Conservation (phyloP, 192 early-diverging fungal genomes). For the Phlyctochytrium planicorne region DNA sequence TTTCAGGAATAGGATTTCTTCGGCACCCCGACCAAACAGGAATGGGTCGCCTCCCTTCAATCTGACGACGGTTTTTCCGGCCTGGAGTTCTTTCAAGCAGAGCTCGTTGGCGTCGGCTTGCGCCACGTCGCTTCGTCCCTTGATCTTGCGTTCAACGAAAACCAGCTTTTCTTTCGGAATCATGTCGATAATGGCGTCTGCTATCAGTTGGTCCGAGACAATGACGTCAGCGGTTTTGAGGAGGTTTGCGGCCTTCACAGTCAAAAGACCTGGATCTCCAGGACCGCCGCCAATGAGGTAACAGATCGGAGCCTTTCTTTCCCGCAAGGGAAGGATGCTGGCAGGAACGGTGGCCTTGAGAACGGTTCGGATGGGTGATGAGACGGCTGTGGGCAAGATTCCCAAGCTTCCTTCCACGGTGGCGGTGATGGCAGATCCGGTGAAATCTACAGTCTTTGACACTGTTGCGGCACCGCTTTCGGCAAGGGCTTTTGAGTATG, state of each 20-base stretch:
- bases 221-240: constrained; percentile 78
- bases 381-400: neutral
- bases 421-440: no score
- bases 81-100: constrained; percentile 67
- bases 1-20: constrained; percentile 78
- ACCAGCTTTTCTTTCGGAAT: constrained; percentile 58
- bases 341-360: neutral
- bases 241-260: constrained; percentile 35
- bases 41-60: constrained; percentile 93
- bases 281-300: constrained; percentile 84
- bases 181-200: constrained; percentile 45
- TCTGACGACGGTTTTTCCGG: constrained; percentile 72
- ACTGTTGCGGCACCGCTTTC: neutral
- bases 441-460: no score
- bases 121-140: constrained; percentile 64
- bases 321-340: neutral
- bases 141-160: constrained; percentile 67
- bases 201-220: constrained; percentile 64
- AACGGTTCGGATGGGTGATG: neutral
- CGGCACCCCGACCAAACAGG: constrained; percentile 89
- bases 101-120: constrained; percentile 77
- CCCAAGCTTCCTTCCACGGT: neutral
- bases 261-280: constrained; percentile 80
- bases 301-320: neutral
- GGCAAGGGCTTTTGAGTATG: neutral